phyloP scores from a whole-genome alignment of 306 rosid species.

The Cicer bijugum region DNA sequence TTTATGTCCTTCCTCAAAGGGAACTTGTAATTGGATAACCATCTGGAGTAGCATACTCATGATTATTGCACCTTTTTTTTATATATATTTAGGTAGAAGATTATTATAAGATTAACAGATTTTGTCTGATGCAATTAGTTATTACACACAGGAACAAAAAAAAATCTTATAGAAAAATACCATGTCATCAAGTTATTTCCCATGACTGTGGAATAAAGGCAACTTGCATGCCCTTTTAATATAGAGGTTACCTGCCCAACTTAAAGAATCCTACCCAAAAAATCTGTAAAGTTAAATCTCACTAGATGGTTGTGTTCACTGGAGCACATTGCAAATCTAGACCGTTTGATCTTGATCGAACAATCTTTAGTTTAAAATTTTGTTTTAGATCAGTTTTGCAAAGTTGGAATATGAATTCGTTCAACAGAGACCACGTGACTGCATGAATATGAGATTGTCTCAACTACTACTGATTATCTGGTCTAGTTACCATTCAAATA shows the following conservation, averaged over 20 bases:
- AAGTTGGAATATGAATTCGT: neutral
- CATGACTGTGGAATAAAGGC: constrained; percentile 21
- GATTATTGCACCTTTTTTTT: constrained; percentile 11
- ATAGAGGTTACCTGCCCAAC: constrained; percentile 23
- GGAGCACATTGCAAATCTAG: neutral
- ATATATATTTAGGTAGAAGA: constrained; percentile 24
- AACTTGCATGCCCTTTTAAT: constrained; percentile 38
- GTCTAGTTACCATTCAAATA: neutral
- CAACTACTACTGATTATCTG: neutral
- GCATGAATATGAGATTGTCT: neutral
- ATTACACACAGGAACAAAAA: constrained; percentile 7
- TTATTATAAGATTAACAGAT: constrained; percentile 10
- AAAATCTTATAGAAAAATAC: constrained; percentile 37
- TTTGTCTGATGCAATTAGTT: constrained; percentile 33
- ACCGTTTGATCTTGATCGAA: neutral
- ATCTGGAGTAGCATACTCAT: constrained; percentile 28
- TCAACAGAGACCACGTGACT: neutral
- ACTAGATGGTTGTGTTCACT: neutral
- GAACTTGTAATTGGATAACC: constrained; percentile 35
- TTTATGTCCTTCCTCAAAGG: constrained; percentile 33
- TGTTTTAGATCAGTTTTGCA: neutral
- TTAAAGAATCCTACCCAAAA: constrained; percentile 23
- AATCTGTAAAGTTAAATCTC: constrained; percentile 20
- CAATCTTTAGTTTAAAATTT: neutral
- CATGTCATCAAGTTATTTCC: constrained; percentile 35